Evolutionary conservation across 2,329 filamentous ascomycete species (phyloP), one percentile per base, ranked within the genome.

Genomic region (Venturia pyrina): DNA sequence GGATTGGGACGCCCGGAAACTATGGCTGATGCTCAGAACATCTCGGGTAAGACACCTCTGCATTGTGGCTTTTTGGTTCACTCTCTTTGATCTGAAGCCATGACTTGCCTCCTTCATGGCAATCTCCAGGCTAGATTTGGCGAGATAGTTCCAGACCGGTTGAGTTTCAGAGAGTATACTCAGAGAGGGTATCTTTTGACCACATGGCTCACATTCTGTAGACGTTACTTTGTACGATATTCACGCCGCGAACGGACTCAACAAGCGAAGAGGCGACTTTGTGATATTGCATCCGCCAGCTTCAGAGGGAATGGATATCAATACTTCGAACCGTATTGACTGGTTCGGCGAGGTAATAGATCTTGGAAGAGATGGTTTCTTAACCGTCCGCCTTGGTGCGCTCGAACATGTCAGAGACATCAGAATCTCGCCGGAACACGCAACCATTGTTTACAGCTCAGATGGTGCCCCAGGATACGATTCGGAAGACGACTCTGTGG

Each of bases 171-270:
- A 28, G 57, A 28, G n/a, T 40, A 75, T 7, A 80, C 78, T 8
- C 73, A 69, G 0, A 77, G 79, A 37, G 81, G 82, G 2, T 70
- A 71, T 4, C 74, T 83, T 1, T 67, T 34, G 21, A 13, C 61
- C n/a, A 37, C 32, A 24, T 41, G 28, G 37, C 28, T 43, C 7
- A 41, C 21, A 34, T n/a, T 34, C 50, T 17, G 81, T 84, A 69
- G 80, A 85, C 50, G 78, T 86, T 34, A 86, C 83, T 66, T 70
- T 86, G 50, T 87, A 87, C 71, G 85, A 87, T 68, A 79, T 87
- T 44, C 77, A 77, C 65, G 78, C 78, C 1, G 80, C 80, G 44
- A 76, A 78, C 17, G 64, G 62, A 79, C 78, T 48, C 78, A 80
- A 48, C n/a, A 64, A 61, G 56, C 74, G 78, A 50, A 74, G 80